phyloP scores from a whole-genome alignment of 352 stramenopile genomes.

The Blastocystis sp. region DNA sequence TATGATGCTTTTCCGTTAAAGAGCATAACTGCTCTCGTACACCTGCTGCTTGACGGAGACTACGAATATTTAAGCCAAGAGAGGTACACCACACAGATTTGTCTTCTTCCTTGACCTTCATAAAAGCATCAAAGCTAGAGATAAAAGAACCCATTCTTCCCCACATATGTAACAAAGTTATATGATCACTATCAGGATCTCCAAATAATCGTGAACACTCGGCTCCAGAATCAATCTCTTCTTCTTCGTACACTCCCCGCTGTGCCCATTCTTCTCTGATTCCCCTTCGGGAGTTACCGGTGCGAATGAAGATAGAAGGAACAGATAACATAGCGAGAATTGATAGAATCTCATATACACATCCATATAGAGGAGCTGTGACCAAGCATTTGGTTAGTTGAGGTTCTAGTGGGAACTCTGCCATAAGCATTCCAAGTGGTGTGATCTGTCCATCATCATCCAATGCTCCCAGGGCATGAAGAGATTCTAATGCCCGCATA shows the following conservation, averaged over 20 bases:
- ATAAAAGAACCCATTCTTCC: neutral
- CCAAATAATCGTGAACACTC: neutral
- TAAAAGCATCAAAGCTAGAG: slow-evolving; percentile 83
- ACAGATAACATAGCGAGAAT: slow-evolving; percentile 96
- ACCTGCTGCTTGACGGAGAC: slow-evolving; percentile 86
- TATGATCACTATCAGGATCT: slow-evolving; percentile 81
- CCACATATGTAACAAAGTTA: slow-evolving; percentile 95
- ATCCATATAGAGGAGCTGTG: slow-evolving; percentile 87
- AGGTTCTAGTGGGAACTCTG: slow-evolving; percentile 91
- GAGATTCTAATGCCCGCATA: slow-evolving; percentile 93
- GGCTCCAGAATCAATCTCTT: neutral
- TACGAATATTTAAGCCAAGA: slow-evolving; percentile 89
- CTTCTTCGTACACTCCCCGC: neutral
- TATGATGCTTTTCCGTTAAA: slow-evolving; percentile 79
- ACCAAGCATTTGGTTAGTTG: slow-evolving; percentile 96
- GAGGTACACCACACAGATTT: slow-evolving; percentile 91
- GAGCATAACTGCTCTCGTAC: slow-evolving; percentile 89
- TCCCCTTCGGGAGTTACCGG: slow-evolving; percentile 76
- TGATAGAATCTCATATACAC: slow-evolving; percentile 80
- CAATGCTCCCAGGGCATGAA: slow-evolving; percentile 94
- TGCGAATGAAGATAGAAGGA: slow-evolving; percentile 88
- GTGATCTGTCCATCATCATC: slow-evolving; percentile 95
- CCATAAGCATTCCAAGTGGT: slow-evolving; percentile 84
- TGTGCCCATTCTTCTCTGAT: neutral
- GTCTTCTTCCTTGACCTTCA: slow-evolving; percentile 79